These are phyloP conservation scores for Boletus eberwhitei DNA, from an alignment of 768 basidiomycete species.

Conservation along the genomic window DNA sequence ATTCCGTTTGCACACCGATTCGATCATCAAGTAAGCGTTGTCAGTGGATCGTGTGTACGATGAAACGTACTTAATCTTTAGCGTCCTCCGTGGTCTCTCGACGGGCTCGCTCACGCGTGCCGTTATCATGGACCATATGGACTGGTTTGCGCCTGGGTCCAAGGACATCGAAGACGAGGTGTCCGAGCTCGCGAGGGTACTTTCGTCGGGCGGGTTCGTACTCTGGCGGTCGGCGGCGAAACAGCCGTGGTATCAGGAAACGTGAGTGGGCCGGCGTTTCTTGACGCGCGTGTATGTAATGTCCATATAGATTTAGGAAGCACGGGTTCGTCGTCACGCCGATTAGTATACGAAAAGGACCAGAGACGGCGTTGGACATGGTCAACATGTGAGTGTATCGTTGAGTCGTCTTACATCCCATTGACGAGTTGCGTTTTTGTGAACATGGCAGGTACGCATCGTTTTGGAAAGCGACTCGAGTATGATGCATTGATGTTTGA, in stretches of 20 bases:
- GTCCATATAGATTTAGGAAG: conserved; percentile 40
- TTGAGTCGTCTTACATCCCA: background rate
- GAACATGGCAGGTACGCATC: conserved; percentile 28
- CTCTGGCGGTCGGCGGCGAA: conserved; percentile 66
- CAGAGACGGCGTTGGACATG: conserved; percentile 51
- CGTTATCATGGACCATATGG: conserved; percentile 71
- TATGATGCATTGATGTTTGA: conserved; percentile 9
- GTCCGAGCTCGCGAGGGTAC: conserved; percentile 49
- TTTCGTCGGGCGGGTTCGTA: conserved; percentile 57
- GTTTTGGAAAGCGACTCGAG: conserved; percentile 30
- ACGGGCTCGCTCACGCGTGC: conserved; percentile 55
- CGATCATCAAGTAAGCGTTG: conserved; percentile 55
- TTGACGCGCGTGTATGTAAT: background rate
- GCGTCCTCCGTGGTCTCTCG: conserved; percentile 44
- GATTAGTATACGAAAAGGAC: conserved; percentile 50
- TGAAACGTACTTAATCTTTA: conserved; percentile 10
- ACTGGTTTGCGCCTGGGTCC: conserved; percentile 52
- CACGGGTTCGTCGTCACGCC: conserved; percentile 53
- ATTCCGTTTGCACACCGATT: conserved; percentile 71
- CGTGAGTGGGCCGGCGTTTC: conserved; percentile 28
- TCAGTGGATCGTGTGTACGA: background rate
- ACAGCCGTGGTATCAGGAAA: conserved; percentile 61
- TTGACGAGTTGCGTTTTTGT: background rate
- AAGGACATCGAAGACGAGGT: conserved; percentile 52
- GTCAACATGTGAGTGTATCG: conserved; percentile 59